Evolutionary conservation across 2,329 filamentous ascomycete species (phyloP).

Genomic region (Aureobasidium sp.): DNA sequence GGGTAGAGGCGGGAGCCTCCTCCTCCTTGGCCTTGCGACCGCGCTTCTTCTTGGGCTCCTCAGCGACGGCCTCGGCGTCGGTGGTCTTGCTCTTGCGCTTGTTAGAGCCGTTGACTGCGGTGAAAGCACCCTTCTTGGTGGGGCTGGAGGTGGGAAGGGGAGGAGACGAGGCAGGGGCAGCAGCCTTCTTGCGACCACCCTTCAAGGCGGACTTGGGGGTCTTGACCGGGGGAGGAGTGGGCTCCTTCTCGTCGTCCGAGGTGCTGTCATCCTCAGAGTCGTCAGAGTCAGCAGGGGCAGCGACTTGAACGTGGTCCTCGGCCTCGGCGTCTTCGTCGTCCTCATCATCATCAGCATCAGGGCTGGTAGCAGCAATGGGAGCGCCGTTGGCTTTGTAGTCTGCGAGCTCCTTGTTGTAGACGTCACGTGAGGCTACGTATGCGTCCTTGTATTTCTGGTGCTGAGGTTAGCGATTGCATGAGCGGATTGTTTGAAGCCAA

Average conservation of each 20-base stretch:
- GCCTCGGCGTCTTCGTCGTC: slow-evolving; percentile 24
- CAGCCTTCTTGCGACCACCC: slow-evolving; percentile 26
- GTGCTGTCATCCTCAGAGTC: slow-evolving; percentile 24
- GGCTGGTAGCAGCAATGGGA: slow-evolving; percentile 34
- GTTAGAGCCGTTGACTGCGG: slow-evolving; percentile 19
- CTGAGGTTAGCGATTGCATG: not conserved
- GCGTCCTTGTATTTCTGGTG: slow-evolving; percentile 47
- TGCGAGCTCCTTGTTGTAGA: slow-evolving; percentile 50
- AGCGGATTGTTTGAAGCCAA: not conserved
- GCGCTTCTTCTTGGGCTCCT: slow-evolving; percentile 29
- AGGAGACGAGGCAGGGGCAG: slow-evolving; percentile 22
- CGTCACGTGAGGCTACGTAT: slow-evolving; percentile 51
- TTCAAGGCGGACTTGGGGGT: slow-evolving; percentile 26
- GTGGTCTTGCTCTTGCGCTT: slow-evolving; percentile 24
- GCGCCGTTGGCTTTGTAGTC: slow-evolving; percentile 48
- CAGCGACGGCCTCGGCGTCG: slow-evolving; percentile 17
- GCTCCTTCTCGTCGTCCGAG: slow-evolving; percentile 30
- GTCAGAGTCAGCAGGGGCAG: slow-evolving; percentile 15
- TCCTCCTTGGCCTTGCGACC: slow-evolving; percentile 25
- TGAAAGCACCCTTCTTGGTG: slow-evolving; percentile 19
- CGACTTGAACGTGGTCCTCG: not conserved
- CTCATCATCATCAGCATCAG: slow-evolving; percentile 30
- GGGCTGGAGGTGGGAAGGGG: slow-evolving; percentile 20
- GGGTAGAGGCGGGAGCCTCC: slow-evolving; percentile 13
- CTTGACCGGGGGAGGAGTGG: slow-evolving; percentile 26